A percentile compares a stretch with the other conserved stretches of the same genome.
Evolutionary conservation across 257 asterid genomes (phyloP).

Genomic region (Solanum microdontum): DNA sequence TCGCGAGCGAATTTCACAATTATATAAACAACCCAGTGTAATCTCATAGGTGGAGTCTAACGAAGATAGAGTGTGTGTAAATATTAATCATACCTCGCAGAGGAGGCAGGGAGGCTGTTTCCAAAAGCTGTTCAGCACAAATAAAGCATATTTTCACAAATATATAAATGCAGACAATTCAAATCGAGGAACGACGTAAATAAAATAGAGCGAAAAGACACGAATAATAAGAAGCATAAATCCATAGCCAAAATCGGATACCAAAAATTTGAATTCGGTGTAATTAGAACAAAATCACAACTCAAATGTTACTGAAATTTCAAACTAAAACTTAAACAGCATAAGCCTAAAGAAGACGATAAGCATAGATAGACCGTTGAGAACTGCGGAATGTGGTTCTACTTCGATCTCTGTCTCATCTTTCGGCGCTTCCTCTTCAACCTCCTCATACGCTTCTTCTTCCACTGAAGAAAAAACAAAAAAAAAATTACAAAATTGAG

Average conservation of each 20-base stretch:
- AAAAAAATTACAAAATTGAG: neutral
- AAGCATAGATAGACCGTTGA: neutral
- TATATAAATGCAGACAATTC: neutral
- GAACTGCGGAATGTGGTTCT: neutral
- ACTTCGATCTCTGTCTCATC: slow-evolving; percentile 56
- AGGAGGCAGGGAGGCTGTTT: neutral
- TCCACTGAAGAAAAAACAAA: slow-evolving; percentile 21
- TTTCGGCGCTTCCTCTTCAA: slow-evolving; percentile 58
- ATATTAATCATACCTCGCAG: neutral
- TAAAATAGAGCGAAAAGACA: neutral
- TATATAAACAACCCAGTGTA: too few relatives aligned
- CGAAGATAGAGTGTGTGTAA: neutral
- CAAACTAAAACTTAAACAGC: neutral
- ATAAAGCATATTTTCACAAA: neutral
- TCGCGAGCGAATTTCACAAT: too few relatives aligned
- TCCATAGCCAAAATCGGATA: neutral
- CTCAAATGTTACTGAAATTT: neutral
- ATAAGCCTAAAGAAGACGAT: neutral
- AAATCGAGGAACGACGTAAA: neutral
- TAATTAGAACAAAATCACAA: neutral
- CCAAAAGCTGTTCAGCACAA: neutral
- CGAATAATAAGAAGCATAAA: neutral
- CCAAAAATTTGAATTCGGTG: neutral
- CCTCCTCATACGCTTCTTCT: slow-evolving; percentile 56
- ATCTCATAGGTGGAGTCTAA: neutral